Base-by-base conservation (phyloP, 805 yeast species). In the Candida palmyrensis region DNA sequence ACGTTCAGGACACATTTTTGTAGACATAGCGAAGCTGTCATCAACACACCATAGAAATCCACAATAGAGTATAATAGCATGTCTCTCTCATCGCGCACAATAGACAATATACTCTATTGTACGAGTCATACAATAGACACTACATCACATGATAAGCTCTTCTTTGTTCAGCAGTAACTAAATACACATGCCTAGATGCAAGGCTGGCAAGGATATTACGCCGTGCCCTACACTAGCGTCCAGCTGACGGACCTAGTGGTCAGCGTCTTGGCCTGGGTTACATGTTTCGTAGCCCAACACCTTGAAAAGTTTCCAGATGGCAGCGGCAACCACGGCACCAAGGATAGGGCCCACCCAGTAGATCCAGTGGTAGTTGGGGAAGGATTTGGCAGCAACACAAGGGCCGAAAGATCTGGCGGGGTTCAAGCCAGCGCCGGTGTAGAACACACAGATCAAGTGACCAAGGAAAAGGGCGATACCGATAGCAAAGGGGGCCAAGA, bases 391-490 rank as follows among this genome's bases (percentile, higher is more conserved):
- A 39, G 88, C 94, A 40, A 85, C 66, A 55, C 79, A 73, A 33
- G 95, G 94, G 52, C 96, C 96, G 37, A 86, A 73, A 21, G 85
- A 67, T 70, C 96, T 78, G 29, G 96, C 95, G 37, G 95, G 95
- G 72, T 86, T 86, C 52, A 85, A 68, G 55, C 95, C 95, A 25
- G 95, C 94, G 56, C 95, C 95, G 32, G 95, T 83, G 68, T 75
- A 82, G 73, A 72, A 82, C 36, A 87, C 84, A 54, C 82, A 74
- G 47, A 84, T 71, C 68, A 86, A 74, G 57, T 86, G 95, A 30
- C 82, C 94, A 48, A 85, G 65, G 66, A 86, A 82, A 47, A 86
- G 69, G 18, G 95, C 75, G 36, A 86, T 57, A 58, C 96, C 96
- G 60, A 86, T 86, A 53, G 72, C 83, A 39, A 83, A 70, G 37